These are phyloP conservation scores for Solanum paucissectum DNA, from an alignment of 257 asterid species.

Conservation along the genomic window DNA sequence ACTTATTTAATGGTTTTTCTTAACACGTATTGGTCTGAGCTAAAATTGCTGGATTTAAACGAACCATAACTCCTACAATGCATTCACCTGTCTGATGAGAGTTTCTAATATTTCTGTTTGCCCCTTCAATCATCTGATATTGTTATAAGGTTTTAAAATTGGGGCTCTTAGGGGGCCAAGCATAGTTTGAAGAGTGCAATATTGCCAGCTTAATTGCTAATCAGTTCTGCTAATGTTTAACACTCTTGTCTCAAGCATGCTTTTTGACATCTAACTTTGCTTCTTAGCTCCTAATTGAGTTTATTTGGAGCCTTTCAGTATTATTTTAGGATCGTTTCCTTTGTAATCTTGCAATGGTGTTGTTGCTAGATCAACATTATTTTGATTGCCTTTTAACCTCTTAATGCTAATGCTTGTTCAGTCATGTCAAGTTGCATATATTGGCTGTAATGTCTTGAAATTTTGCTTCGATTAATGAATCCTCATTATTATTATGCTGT, in stretches of 20 bases:
- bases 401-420: neutral
- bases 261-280: neutral
- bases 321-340: neutral
- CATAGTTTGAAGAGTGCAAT: neutral
- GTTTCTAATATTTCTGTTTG: neutral
- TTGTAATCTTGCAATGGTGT: neutral
- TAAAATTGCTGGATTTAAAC: neutral
- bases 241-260: neutral
- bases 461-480: neutral
- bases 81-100: neutral
- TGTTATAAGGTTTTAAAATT: neutral
- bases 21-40: neutral
- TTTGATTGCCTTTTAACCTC: neutral
- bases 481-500: neutral
- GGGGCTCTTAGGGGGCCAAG: neutral
- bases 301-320: neutral
- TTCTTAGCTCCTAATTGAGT: neutral
- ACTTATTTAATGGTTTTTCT: neutral
- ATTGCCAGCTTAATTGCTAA: neutral
- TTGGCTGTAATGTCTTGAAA: neutral
- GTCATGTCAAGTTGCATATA: neutral
- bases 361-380: neutral
- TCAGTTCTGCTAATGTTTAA: neutral
- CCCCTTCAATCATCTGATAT: neutral
- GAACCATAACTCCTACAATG: neutral